A percentile compares a stretch with the other conserved stretches of the same genome.
phyloP scores from a whole-genome alignment of 495 filamentous ascomycete genomes.

The Terfezia boudieri region DNA sequence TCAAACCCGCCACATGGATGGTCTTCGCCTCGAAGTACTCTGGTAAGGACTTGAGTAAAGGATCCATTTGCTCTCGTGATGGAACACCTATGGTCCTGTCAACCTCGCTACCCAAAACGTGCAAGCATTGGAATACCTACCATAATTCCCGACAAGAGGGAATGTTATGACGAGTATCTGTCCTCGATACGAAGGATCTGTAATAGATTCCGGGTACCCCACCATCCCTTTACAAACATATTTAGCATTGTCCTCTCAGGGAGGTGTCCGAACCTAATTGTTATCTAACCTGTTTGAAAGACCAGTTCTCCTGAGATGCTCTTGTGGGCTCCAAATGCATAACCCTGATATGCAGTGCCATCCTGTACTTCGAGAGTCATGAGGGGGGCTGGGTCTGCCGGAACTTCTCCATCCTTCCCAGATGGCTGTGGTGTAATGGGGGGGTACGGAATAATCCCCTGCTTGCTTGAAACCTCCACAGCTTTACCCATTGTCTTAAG shows the following conservation, averaged over 20 bases:
- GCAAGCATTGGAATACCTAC: slow-evolving; percentile 27
- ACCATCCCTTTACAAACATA: slow-evolving; percentile 23
- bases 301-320: slow-evolving; percentile 89
- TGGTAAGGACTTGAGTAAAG: slow-evolving; percentile 23
- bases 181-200: slow-evolving; percentile 94
- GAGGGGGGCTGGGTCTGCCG: slow-evolving; percentile 16
- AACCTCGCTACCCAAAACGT: slow-evolving; percentile 59
- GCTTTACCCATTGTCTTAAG: no score
- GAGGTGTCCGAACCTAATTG: not conserved
- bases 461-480: no score
- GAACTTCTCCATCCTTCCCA: not conserved
- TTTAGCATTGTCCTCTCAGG: not conserved
- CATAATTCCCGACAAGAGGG: slow-evolving; percentile 97
- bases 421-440: not conserved
- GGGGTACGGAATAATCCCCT: not conserved
- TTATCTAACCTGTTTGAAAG: slow-evolving; percentile 51
- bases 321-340: slow-evolving; percentile 86
- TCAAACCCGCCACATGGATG: slow-evolving; percentile 86
- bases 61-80: slow-evolving; percentile 56
- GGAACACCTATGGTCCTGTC: slow-evolving; percentile 52
- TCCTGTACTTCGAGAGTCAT: slow-evolving; percentile 78
- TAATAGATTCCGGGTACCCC: slow-evolving; percentile 94
- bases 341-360: slow-evolving; percentile 68
- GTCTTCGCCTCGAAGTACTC: slow-evolving; percentile 93
- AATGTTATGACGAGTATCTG: slow-evolving; percentile 98